These are phyloP conservation scores for Penicillium bialowiezense DNA, from an alignment of 495 filamentous ascomycete genomes.

Conservation along the genomic window DNA sequence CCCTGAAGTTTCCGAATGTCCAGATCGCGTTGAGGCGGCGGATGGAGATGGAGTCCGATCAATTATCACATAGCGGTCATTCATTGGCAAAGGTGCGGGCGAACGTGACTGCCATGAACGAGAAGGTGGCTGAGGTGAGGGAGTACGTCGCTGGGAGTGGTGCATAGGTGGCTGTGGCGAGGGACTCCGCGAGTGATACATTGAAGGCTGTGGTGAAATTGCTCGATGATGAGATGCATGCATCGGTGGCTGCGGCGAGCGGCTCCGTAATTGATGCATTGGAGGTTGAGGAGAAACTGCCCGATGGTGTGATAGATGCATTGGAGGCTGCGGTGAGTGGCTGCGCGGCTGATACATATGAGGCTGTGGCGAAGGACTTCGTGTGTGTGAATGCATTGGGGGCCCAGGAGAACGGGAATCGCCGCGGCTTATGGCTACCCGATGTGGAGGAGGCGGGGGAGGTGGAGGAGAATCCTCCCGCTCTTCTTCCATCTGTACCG, in stretches of 20 bases:
- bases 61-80: slow-evolving; percentile 45
- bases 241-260: slow-evolving; percentile 6
- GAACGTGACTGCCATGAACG: slow-evolving; percentile 24
- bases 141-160: slow-evolving; percentile 1
- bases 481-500: slow-evolving; percentile 26
- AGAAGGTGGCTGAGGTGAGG: slow-evolving; percentile 16
- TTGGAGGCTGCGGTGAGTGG: slow-evolving; percentile 4
- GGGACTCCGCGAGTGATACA: background rate
- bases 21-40: slow-evolving; percentile 52
- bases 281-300: slow-evolving; percentile 9
- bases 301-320: slow-evolving; percentile 5
- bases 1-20: slow-evolving; percentile 39
- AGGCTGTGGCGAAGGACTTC: too few relatives aligned
- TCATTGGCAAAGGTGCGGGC: slow-evolving; percentile 45
- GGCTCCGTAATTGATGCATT: background rate
- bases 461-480: slow-evolving; percentile 47
- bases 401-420: slow-evolving; percentile 5
- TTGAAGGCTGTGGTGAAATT: slow-evolving; percentile 5
- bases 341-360: too few relatives aligned
- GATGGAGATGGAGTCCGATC: slow-evolving; percentile 60
- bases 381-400: slow-evolving; percentile 7
- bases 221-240: background rate
- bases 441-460: slow-evolving; percentile 41
- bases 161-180: slow-evolving; percentile 5
- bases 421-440: slow-evolving; percentile 30